Evolutionary conservation across 129 eudicot genomes (phyloP), one percentile per base, ranked within the genome.

Genomic region (Sambucus nigra): DNA sequence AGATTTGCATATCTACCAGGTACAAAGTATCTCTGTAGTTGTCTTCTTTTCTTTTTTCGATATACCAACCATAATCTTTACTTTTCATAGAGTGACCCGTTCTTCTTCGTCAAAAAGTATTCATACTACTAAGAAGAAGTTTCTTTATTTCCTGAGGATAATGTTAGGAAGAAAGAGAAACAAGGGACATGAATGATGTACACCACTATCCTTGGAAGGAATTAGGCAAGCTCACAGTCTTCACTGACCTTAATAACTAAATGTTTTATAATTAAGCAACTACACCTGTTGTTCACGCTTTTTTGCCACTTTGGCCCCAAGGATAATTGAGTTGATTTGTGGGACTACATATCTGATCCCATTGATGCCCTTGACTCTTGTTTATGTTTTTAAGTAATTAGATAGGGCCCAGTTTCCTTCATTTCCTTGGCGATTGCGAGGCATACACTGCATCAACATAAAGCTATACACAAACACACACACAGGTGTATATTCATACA

Each of bases 341-440:
- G 59, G 59, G 59, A 29, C 59, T 27, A 16, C 59, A 18, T 27
- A 53, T 29, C 42, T 18, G 18, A 49, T 49, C 17, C 26, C 29
- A 23, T 35, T 47, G 11, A 47, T 22, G 8, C 29, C 27, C 31
- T 14, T 24, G 5, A 24, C 27, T 49, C 24, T 49, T n/a, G 9
- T 18, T 47, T n/a, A 17, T 0, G 54, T 24, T 49, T n/a, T 12
- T 49, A 20, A 19, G 21, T 10, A 19, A 8, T 20, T 47, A 47
- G 20, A 13, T n/a, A 42, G 2, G 48, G 2, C 14, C 48, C n/a
- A n/a, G n/a, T n/a, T n/a, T n/a, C 20, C 48, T 20, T 42, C 48
- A 15, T 42, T 13, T 2, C 8, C 2, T 47, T 47, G 52, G 27
- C 26, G 12, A 47, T 47, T 47, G 26, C 27, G 7, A 47, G 26